These are phyloP conservation scores for Flaveria floridana DNA, from an alignment of 140 eudicot genomes.

Conservation along the genomic window DNA sequence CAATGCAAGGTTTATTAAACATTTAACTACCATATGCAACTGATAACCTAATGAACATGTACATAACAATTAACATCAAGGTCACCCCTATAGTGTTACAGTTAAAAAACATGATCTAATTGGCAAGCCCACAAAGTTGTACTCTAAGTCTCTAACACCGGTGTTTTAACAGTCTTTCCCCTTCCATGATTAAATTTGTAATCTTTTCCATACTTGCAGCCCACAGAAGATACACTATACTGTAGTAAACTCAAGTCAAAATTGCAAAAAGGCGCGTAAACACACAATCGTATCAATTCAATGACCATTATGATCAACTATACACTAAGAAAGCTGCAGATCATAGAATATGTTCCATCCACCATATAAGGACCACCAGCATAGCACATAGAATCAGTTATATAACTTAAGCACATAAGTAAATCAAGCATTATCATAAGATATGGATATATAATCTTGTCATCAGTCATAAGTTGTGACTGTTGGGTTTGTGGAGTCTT, in stretches of 20 bases:
- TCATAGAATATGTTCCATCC: not conserved
- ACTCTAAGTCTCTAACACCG: slow-evolving; percentile 46
- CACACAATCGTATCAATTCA: not conserved
- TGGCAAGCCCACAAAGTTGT: slow-evolving; percentile 80
- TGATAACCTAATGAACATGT: not conserved
- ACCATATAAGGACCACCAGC: not conserved
- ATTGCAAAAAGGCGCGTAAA: slow-evolving; percentile 20
- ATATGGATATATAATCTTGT: too few relatives aligned
- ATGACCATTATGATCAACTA: too few relatives aligned
- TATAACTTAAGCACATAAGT: not conserved
- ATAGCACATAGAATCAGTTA: not conserved
- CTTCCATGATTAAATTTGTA: slow-evolving; percentile 44
- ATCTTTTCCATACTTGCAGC: slow-evolving; percentile 37
- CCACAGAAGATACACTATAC: slow-evolving; percentile 44
- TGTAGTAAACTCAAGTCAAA: slow-evolving; percentile 42
- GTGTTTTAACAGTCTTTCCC: slow-evolving; percentile 26
- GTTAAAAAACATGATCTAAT: too few relatives aligned
- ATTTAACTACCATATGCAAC: not conserved
- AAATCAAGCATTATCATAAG: too few relatives aligned
- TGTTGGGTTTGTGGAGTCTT: too few relatives aligned
- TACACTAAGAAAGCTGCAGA: too few relatives aligned
- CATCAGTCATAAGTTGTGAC: too few relatives aligned
- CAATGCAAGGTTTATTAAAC: not conserved
- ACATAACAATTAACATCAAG: not conserved
- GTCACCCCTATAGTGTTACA: not conserved